Conservation (phyloP, 495 filamentous ascomycete species). For the Penicillium atrosanguineum region DNA sequence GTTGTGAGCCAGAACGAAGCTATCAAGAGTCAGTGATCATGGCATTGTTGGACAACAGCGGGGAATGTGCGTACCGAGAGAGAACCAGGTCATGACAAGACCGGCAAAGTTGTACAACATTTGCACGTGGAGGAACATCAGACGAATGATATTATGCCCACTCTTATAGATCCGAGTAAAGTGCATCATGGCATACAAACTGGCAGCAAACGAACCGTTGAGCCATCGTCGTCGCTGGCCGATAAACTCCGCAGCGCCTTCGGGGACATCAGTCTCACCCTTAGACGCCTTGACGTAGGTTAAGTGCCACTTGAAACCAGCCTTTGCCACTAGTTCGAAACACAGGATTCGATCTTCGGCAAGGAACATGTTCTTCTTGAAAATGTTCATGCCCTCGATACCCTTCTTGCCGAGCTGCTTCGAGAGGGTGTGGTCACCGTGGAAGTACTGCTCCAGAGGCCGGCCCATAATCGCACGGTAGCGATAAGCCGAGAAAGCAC, state of each 20-base stretch:
- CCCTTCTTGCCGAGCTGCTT: conserved; percentile 94
- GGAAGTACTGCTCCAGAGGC: conserved; percentile 97
- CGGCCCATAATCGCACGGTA: conserved; percentile 97
- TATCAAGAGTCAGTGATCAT: conserved; percentile 23
- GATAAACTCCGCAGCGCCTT: conserved; percentile 95
- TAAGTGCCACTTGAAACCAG: conserved; percentile 96
- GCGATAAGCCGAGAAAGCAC: conserved; percentile 96
- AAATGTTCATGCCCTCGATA: conserved; percentile 99
- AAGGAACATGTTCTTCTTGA: conserved; percentile 99
- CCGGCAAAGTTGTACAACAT: conserved; percentile 88
- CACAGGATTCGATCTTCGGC: conserved; percentile 99
- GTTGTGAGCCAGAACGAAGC: conserved; percentile 93
- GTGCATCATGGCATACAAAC: conserved; percentile 96
- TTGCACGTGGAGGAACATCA: conserved; percentile 96
- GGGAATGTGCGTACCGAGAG: conserved; percentile 61
- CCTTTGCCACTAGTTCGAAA: conserved; percentile 97
- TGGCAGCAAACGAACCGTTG: conserved; percentile 96
- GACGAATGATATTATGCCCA: conserved; percentile 89
- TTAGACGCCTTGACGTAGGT: conserved; percentile 98
- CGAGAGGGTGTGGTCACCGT: conserved; percentile 95
- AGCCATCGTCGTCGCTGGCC: conserved; percentile 94
- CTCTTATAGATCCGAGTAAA: conserved; percentile 97
- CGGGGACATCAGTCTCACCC: conserved; percentile 97
- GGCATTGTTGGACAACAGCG: background rate
- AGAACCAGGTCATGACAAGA: conserved; percentile 92